These are phyloP conservation scores for Grosmannia serpens DNA, from an alignment of 2,329 filamentous ascomycete genomes.

Conservation along the genomic window DNA sequence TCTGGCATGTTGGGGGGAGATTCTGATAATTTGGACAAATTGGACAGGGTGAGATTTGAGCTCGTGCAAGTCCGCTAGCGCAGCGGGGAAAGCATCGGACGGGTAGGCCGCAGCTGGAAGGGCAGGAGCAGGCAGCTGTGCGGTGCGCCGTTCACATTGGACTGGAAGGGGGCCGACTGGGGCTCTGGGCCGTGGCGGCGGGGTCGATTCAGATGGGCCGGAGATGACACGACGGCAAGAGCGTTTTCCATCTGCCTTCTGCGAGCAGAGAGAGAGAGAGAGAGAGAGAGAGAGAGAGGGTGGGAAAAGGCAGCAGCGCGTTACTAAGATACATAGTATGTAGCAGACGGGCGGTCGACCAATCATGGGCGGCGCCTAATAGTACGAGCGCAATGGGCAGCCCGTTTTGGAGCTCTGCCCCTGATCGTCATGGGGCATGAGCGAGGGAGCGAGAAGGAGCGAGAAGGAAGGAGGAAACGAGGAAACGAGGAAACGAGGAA, in stretches of 20 bases:
- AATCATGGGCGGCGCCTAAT: neutral
- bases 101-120: neutral
- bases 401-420: neutral
- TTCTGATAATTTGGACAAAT: neutral
- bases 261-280: neutral
- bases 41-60: neutral
- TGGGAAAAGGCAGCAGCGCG: too few species aligned
- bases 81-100: neutral
- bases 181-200: neutral
- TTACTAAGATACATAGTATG: too few species aligned
- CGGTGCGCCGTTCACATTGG: too few species aligned
- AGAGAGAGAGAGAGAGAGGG: neutral
- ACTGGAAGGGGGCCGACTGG: neutral
- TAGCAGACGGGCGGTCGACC: too few species aligned
- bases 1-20: too few species aligned
- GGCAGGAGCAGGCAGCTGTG: too few species aligned
- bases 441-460: too few species aligned
- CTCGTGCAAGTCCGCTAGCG: neutral
- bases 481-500: too few species aligned
- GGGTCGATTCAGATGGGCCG: constrained; percentile 1
- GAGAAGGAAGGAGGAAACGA: too few species aligned
- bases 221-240: neutral
- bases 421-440: too few species aligned
- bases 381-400: neutral
- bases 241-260: neutral